Evolutionary conservation across 805 yeast species (phyloP).

Genomic region (Lachancea kluyveri): DNA sequence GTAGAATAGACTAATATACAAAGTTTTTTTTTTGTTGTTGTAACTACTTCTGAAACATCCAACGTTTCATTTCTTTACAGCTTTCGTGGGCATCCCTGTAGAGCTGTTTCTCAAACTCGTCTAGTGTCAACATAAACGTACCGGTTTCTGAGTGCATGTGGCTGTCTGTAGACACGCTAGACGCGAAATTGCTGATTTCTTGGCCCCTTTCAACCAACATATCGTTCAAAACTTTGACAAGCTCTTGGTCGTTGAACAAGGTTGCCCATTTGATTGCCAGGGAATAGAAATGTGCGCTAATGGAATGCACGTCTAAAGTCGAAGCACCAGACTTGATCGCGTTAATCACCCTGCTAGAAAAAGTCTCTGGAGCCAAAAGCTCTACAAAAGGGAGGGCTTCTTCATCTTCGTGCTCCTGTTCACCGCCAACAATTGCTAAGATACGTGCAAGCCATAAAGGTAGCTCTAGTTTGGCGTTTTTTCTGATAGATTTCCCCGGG

Average conservation of each 20-base stretch:
- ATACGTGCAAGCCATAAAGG: conserved; percentile 89
- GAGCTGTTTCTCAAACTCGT: conserved; percentile 65
- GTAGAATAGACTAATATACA: no score
- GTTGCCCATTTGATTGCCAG: conserved; percentile 73
- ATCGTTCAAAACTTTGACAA: conserved; percentile 43
- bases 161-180: conserved; percentile 13
- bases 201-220: conserved; percentile 62
- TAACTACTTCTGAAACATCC: conserved; percentile 28
- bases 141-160: conserved; percentile 31
- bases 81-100: conserved; percentile 50
- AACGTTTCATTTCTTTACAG: conserved; percentile 37
- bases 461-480: conserved; percentile 62
- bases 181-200: conserved; percentile 65
- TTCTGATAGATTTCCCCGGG: conserved; percentile 49
- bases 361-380: conserved; percentile 64
- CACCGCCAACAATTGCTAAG: conserved; percentile 46
- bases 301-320: conserved; percentile 59
- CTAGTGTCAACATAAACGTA: conserved; percentile 56
- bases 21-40: no score
- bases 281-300: conserved; percentile 60
- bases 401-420: conserved; percentile 25
- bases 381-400: conserved; percentile 49
- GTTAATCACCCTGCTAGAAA: conserved; percentile 60
- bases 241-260: conserved; percentile 59
- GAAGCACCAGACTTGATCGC: conserved; percentile 73